Evolutionary conservation across 306 rosid species (phyloP), one percentile per base, ranked within the genome.

Genomic region (Castanea crenata): DNA sequence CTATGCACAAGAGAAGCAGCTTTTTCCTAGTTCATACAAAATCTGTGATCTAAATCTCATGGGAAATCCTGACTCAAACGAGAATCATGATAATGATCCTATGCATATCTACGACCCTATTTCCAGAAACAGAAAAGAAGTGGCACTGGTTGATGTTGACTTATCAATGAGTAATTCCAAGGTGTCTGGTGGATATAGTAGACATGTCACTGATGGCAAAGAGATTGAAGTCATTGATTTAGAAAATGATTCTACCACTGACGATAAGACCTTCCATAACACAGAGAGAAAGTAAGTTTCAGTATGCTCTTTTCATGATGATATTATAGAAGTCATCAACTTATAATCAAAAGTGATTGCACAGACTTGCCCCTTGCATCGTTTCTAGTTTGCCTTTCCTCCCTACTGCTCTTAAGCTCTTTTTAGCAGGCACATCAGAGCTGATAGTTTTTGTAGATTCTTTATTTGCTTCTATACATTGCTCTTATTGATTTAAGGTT

Each of bases 1-100:
- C 56, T 90, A 85, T 83, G 83, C 92, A 64, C 93, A 86, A 78
- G 91, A 88, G 81, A 94, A 89, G 75, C 93, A 90, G 81, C 81
- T 80, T 5, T 87, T 89, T 86, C 86, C 91, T 0, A 80, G 86
- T 86, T 91, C 99, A 14, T 94, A 90, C 85, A 94, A 94, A 87
- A 94, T 94, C 63, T 94, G 98, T 77, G 99, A 94, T 89, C 97
- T 94, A 68, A 92, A 94, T 88, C 97, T 94, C 81, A 92, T 91
- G 80, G 95, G 86, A 81, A 89, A 90, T 59, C 80, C 91, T 76
- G 98, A 94, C 74, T 80, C 87, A 29, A 97, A 87, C 80, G 97
- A 94, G 80, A 88, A 76, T 83, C 93, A 82, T 64, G 90, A 84
- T 38, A 83, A 81, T 59, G 89, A 87, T 83, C 89, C 87, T 15